These are phyloP conservation scores for Fonsecaea pugnacius DNA, from an alignment of 2,329 filamentous ascomycete species.

Conservation along the genomic window DNA sequence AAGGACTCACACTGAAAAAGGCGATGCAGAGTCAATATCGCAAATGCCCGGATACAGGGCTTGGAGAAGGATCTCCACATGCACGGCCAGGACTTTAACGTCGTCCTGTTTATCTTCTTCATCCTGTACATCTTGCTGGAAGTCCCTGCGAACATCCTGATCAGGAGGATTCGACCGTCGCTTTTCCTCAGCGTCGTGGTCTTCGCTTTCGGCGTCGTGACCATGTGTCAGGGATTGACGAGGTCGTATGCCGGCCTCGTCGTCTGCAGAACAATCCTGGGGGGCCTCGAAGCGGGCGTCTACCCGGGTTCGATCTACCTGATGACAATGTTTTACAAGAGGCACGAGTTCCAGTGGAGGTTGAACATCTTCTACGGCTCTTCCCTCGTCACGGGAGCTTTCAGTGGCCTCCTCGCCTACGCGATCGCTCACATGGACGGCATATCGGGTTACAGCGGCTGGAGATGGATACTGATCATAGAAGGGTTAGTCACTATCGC, in stretches of 20 bases:
- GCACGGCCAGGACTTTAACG: conserved; percentile 47
- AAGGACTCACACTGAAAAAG: not conserved
- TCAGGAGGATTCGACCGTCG: conserved; percentile 41
- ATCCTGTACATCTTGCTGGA: conserved; percentile 39
- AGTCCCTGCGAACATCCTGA: conserved; percentile 54
- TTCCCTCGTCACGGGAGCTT: conserved; percentile 46
- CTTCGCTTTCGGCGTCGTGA: conserved; percentile 39
- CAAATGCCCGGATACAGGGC: conserved; percentile 53
- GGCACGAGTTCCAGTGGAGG: conserved; percentile 45
- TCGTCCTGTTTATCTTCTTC: conserved; percentile 38
- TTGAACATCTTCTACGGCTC: conserved; percentile 42
- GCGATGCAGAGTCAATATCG: conserved; percentile 44
- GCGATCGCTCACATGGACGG: conserved; percentile 59
- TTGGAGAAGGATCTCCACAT: conserved; percentile 51
- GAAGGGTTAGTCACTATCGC: conserved; percentile 40
- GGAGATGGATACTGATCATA: conserved; percentile 47
- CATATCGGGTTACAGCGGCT: conserved; percentile 22
- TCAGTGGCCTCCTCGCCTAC: conserved; percentile 56
- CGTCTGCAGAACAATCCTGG: conserved; percentile 41
- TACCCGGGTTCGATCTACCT: conserved; percentile 41
- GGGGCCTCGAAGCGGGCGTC: conserved; percentile 44
- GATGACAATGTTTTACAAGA: conserved; percentile 42
- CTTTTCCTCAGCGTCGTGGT: conserved; percentile 9
- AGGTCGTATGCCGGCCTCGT: conserved; percentile 39
- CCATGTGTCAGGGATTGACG: conserved; percentile 45